Base-by-base conservation (phyloP, 495 filamentous ascomycete genomes). In the Penicillium roqueforti region DNA sequence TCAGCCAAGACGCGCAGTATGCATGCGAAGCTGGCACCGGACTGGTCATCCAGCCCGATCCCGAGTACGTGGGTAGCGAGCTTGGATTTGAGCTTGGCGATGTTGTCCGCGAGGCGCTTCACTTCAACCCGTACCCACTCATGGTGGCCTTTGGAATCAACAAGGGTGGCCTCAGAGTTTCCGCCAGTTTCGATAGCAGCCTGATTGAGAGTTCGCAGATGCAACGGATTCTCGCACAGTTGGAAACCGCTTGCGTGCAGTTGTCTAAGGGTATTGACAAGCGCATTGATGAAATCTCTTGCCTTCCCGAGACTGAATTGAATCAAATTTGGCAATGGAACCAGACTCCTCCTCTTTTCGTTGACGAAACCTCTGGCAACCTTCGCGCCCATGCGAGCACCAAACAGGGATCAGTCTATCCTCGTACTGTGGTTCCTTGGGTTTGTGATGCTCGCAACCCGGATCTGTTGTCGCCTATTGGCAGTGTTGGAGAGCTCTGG, bases 51-150 rank as follows among this genome's bases (percentile, higher is more conserved):
- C 70, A 73, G 49, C 70, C 68, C 0, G 67, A 71, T 9, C 76
- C 76, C 3, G 71, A 78, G 16, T 71, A 70, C 11, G 70, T 64
- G n/a, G 66, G 73, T 58, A 40, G 75, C 62, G 50, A 81, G 57
- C 70, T 75, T 32, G 76, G 81, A 0, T 80, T 84, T 38, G 67
- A 74, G 0, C 65, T 76, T 1, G 81, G 73, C 3, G 84, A 84
- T 57, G 80, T 80, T 4, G 83, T 80, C 1, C 74, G 76, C 18
- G 83, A 85, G 58, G 83, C 83, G 0, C 72, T 86, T 20, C 80
- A 85, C 53, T 87, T 87, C 65, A 86, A 86, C 53, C 80, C 83
- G 0, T 87, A 87, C 59, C 78, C 80, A 3, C 68, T 87, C 11
- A 87, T 86, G 80, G 62, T 86, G 36, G 81, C 77, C 9, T 86